These are phyloP conservation scores for Arxiozyma bovina DNA, from an alignment of 1,139 yeast species.

Conservation along the genomic window DNA sequence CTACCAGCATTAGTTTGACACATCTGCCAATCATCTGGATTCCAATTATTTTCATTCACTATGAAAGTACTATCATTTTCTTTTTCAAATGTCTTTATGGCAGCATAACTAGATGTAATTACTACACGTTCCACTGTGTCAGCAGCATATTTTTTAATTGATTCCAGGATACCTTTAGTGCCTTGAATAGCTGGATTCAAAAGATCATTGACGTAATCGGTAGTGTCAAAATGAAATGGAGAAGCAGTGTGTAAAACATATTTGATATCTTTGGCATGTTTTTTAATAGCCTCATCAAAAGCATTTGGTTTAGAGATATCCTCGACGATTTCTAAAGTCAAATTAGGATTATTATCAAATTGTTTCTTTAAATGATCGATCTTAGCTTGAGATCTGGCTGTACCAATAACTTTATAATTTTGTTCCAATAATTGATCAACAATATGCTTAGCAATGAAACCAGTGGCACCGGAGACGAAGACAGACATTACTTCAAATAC, in stretches of 20 bases:
- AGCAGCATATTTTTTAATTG: slow-evolving; percentile 38
- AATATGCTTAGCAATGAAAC: too few relatives aligned
- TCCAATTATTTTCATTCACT: slow-evolving; percentile 36
- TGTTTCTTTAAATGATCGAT: neutral
- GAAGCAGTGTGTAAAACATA: slow-evolving; percentile 38
- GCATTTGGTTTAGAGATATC: slow-evolving; percentile 44
- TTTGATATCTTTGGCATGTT: slow-evolving; percentile 33
- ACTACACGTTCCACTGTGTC: slow-evolving; percentile 42
- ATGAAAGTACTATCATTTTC: slow-evolving; percentile 65
- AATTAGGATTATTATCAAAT: slow-evolving; percentile 27
- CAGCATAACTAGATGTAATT: slow-evolving; percentile 45
- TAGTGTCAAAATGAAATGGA: slow-evolving; percentile 36
- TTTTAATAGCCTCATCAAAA: slow-evolving; percentile 42
- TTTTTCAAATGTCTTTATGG: slow-evolving; percentile 32
- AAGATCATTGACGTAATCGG: slow-evolving; percentile 35
- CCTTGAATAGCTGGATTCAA: slow-evolving; percentile 47
- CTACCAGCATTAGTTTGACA: slow-evolving; percentile 25
- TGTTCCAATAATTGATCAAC: too few relatives aligned
- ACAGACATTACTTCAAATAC: too few relatives aligned
- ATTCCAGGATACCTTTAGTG: slow-evolving; percentile 37
- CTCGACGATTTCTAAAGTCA: slow-evolving; percentile 43
- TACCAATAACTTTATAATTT: too few relatives aligned
- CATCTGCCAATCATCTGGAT: slow-evolving; percentile 33
- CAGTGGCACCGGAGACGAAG: too few relatives aligned
- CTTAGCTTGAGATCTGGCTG: too few relatives aligned